phyloP scores from a whole-genome alignment of 345 rosid species.

The Eucalyptus brandiana region DNA sequence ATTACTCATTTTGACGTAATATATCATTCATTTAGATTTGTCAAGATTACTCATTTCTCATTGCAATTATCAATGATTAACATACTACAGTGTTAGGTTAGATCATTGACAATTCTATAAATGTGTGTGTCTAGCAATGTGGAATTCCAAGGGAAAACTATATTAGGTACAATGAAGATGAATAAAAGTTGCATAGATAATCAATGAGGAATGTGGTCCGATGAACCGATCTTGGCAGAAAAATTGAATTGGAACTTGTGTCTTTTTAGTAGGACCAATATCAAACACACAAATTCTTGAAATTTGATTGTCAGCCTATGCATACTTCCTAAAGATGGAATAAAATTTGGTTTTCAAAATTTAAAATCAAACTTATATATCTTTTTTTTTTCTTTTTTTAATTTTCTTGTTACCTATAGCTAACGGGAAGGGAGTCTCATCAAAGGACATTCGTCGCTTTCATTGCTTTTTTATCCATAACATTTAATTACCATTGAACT shows the following conservation, averaged over 20 bases:
- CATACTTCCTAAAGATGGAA: background rate
- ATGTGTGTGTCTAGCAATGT: background rate
- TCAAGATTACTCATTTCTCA: background rate
- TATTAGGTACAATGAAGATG: background rate
- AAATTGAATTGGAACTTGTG: background rate
- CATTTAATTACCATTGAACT: background rate
- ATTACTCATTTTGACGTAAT: too few species aligned
- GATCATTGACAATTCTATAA: background rate
- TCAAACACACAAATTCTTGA: background rate
- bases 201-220: background rate
- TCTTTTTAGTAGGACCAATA: background rate
- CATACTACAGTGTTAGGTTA: background rate
- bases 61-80: background rate
- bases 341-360: background rate
- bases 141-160: background rate
- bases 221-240: background rate
- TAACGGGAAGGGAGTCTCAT: background rate
- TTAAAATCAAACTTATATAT: background rate
- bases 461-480: background rate
- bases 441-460: background rate
- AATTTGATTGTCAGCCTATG: background rate
- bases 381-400: background rate
- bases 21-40: background rate
- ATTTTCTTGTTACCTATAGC: background rate
- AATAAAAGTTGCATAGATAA: background rate